Evolutionary conservation across 2,329 filamentous ascomycete genomes (phyloP), one percentile per base, ranked within the genome.

Genomic region (Ceratocystis albifundus): DNA sequence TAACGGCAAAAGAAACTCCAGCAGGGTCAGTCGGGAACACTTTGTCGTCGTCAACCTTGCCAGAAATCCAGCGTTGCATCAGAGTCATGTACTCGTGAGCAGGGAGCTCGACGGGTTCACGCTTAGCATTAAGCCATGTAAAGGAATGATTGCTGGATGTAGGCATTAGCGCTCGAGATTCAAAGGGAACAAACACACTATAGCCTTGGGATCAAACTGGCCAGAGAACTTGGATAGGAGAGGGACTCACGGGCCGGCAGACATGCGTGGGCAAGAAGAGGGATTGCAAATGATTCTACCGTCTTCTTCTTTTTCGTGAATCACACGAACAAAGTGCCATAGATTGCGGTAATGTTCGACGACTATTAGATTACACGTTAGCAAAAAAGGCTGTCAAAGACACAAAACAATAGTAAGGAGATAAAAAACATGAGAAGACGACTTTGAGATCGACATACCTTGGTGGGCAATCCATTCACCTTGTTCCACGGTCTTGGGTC

Each of bases 401-500:
- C 20, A 4, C n/a, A n/a, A 44, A 10, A 32, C 53, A 41, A 28
- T 0, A 15, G 3, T 10, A 15, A 25, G 20, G 20, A 46, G 7
- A 46, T 2, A 28, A 30, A 1, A 5, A 4, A 55, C 10, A 28
- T 6, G 22, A 28, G 25, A 15, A 53, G 48, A 8, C 5, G 20
- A 4, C 48, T 53, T 12, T 3, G 3, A 8, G 25, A 59, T 32
- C 20, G 57, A 72, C 78, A 74, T 81, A 96, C 93, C 87, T 81
- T 96, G 93, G 76, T 96, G 90, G 69, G 92, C 92, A 71, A 96
- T 83, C 93, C 93, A 97, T 77, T 97, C 93, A 70, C 90, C 93
- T 74, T 90, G 86, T 73, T 96, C 93, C 59, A 96, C 89, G 66
- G 94, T 92, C 79, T 93, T 92, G 25, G 93, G 93, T 73, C 92